Base-by-base conservation (phyloP, 352 stramenopile genomes). In the Phytophthora podocarpi region DNA sequence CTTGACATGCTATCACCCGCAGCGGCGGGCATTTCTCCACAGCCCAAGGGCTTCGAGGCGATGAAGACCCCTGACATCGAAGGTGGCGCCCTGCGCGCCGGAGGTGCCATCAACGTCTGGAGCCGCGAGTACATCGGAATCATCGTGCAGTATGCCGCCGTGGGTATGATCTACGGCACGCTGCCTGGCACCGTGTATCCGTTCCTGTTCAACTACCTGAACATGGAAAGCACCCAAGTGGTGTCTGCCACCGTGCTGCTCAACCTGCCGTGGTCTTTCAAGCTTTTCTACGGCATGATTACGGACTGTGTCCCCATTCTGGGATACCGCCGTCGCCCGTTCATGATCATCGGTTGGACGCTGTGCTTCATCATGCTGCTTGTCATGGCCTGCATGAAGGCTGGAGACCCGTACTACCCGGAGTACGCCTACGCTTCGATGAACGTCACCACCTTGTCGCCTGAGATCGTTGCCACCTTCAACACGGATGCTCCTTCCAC, bases 331-430 rank as follows among this genome's bases (percentile, higher is more conserved):
- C 74, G 77, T 35, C 74, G 75, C 13, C 76, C 77, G 27, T 87
- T 78, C 55, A 84, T 87, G 66, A 67, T 85, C 50, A 43, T 87
- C 31, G 77, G 77, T 24, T 87, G 77, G 77, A 65, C 59, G 5
- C 15, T 78, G 13, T 69, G 66, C 20, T 67, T 72, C 24, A 53
- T 64, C 24, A 68, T 72, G 67, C 58, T 85, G 46, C 40, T 68
- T n/a, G 58, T 74, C 30, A 82, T 83, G 76, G 73, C 74, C 24
- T 76, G 59, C 55, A 59, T 76, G 54, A 55, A 59, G 36, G 51
- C 65, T 9, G 70, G 63, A n/a, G 41, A 62, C 9, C 76, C 76
- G 42, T 85, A 82, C 52, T 85, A 80, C 53, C 40, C 64, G 1
- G 59, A 72, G 10, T 64, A 69, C 8, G 56, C 34, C 5, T 64